phyloP scores from a whole-genome alignment of 2,329 filamentous ascomycete species.

The Pseudocercospora ulei region DNA sequence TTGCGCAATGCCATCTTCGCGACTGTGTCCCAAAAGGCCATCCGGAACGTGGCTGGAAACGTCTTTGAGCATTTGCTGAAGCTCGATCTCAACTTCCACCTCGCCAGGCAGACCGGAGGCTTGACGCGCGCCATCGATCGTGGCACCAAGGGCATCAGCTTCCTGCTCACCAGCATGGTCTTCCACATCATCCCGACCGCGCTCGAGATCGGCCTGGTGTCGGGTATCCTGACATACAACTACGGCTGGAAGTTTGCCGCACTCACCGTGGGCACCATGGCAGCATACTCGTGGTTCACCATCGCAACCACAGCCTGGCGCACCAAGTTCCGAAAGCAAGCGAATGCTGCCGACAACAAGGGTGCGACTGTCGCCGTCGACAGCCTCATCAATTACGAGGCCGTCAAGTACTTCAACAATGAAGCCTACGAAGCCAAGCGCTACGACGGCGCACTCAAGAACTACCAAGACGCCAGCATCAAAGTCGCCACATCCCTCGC shows the following conservation, averaged over 20 bases:
- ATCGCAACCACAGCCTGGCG: conserved; percentile 95
- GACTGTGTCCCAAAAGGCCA: conserved; percentile 92
- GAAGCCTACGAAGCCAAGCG: conserved; percentile 86
- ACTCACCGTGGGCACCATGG: conserved; percentile 84
- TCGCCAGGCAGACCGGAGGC: conserved; percentile 88
- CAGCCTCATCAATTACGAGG: conserved; percentile 96
- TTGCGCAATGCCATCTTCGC: conserved; percentile 93
- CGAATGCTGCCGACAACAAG: conserved; percentile 91
- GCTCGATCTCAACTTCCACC: conserved; percentile 86
- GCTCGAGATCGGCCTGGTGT: conserved; percentile 88
- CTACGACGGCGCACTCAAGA: conserved; percentile 75
- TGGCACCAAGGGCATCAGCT: conserved; percentile 97
- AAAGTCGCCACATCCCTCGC: conserved; percentile 91
- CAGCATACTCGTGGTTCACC: conserved; percentile 89
- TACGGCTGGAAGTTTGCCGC: conserved; percentile 86
- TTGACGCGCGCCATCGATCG: conserved; percentile 89
- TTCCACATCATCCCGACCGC: conserved; percentile 93
- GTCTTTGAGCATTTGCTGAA: conserved; percentile 85
- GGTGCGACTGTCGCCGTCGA: conserved; percentile 93
- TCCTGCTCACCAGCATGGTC: conserved; percentile 93
- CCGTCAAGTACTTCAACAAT: conserved; percentile 99
- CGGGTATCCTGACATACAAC: conserved; percentile 90
- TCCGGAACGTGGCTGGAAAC: conserved; percentile 77
- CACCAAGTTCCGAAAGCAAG: conserved; percentile 88
- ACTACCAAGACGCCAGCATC: conserved; percentile 90